Evolutionary conservation across 2,329 filamentous ascomycete genomes (phyloP), one percentile per base, ranked within the genome.

Genomic region (Fusarium sororula): DNA sequence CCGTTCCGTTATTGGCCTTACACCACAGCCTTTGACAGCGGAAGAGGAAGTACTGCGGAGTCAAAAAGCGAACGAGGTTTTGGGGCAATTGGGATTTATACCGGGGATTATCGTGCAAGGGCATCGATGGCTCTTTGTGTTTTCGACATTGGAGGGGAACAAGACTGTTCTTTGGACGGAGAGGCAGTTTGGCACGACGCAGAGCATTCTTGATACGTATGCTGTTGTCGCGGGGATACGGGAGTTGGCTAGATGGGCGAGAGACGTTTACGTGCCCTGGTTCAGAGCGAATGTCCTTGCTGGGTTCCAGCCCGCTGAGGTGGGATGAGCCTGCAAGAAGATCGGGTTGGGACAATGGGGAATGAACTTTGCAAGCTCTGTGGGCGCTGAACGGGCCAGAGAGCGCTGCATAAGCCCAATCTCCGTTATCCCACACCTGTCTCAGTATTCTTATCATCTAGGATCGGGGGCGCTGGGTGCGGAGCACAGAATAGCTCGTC

Each of bases 61-160:
- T 0, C 12, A 47, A 24, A 67, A 44, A 1, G 62, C 51, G 3
- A 42, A 30, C 3, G 2, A 20, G 1, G 59, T 38, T 14, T 48
- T 74, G 30, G 24, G 10, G 1, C 32, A 66, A 26, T 26, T 75
- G 28, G 50, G 59, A 14, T 76, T 75, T n/a, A 70, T 77, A 42
- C 75, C 75, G 2, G 75, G 69, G 1, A 68, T 76, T 3, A 76
- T 76, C 2, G 63, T 76, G 13, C 66, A 74, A 14, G 74, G 74
- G 1, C 68, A 75, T 26, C 63, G 68, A 3, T 77, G 75, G 75
- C 47, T 68, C 11, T 72, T 77, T 44, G 73, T 77, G 18, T 62
- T 74, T 10, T 75, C 75, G 30, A 77, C 75, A 5, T 38, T 63
- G 7, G 65, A 77, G 24, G 55, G 66, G 0, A 15, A 38, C 12